phyloP scores from a whole-genome alignment of 2,329 filamentous ascomycete species.

The Diaporthe citrichinensis region DNA sequence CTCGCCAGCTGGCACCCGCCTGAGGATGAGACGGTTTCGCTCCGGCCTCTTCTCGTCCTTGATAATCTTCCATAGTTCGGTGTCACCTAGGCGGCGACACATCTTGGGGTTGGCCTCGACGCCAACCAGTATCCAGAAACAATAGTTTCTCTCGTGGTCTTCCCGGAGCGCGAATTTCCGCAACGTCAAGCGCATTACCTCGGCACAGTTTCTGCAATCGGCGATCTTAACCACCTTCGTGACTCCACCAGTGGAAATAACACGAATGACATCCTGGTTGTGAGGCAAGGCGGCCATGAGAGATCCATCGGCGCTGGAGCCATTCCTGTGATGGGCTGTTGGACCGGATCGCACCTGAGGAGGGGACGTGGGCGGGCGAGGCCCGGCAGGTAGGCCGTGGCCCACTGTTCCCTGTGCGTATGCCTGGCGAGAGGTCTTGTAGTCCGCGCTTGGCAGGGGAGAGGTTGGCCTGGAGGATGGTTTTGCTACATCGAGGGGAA shows the following conservation, averaged over 20 bases:
- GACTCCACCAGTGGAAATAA: conserved; percentile 91
- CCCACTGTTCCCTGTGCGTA: conserved; percentile 62
- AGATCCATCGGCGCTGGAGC: conserved; percentile 87
- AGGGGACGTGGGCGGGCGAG: conserved; percentile 71
- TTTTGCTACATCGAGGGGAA: conserved; percentile 63
- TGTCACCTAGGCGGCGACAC: conserved; percentile 86
- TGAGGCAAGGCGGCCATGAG: conserved; percentile 88
- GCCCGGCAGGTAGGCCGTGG: conserved; percentile 62
- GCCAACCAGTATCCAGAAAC: conserved; percentile 93
- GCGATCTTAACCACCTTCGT: conserved; percentile 96
- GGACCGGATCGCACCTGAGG: conserved; percentile 75
- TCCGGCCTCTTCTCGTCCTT: conserved; percentile 88
- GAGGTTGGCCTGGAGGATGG: conserved; percentile 78
- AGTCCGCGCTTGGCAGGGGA: conserved; percentile 71
- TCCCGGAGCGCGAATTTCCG: conserved; percentile 90
- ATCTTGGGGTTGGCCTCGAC: conserved; percentile 85
- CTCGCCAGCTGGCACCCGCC: conserved; percentile 92
- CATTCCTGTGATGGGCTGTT: conserved; percentile 81
- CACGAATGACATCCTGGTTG: conserved; percentile 90
- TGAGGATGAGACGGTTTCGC: conserved; percentile 88
- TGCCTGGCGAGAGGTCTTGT: conserved; percentile 68
- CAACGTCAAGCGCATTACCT: conserved; percentile 90
- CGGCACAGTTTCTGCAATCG: conserved; percentile 90
- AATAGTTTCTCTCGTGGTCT: conserved; percentile 94
- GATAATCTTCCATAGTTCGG: conserved; percentile 91